Conservation (phyloP, 495 filamentous ascomycete species). For the Mytilinidion resinicola region DNA sequence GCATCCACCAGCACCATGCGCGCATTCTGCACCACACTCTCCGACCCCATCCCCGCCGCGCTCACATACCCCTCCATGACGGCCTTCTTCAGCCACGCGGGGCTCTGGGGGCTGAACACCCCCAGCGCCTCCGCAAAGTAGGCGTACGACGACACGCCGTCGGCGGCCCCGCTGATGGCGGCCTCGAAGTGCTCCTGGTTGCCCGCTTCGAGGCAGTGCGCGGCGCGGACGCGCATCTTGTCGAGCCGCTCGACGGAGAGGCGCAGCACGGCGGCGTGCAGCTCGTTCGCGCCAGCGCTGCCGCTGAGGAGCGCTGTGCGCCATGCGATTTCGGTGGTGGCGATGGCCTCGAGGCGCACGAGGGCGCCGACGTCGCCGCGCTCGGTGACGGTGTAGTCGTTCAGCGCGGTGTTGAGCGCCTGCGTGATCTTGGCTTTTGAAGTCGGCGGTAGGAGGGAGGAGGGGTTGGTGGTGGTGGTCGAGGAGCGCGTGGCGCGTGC, state of each 20-base stretch:
- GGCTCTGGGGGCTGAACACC: constrained; percentile 29
- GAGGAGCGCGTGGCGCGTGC: neutral
- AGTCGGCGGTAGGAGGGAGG: neutral
- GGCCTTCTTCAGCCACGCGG: constrained; percentile 26
- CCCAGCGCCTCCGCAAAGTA: constrained; percentile 28
- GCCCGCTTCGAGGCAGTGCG: constrained; percentile 28
- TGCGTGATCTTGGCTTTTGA: constrained; percentile 18
- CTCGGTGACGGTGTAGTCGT: constrained; percentile 83
- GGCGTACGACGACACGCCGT: constrained; percentile 31
- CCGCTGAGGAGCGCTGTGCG: constrained; percentile 28
- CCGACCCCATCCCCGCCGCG: constrained; percentile 76
- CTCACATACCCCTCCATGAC: constrained; percentile 72
- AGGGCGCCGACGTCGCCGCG: constrained; percentile 85
- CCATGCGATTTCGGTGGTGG: constrained; percentile 43
- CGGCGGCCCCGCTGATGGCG: neutral
- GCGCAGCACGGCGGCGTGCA: constrained; percentile 48
- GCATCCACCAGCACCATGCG: constrained; percentile 57
- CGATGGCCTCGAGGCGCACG: constrained; percentile 70
- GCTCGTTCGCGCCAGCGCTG: constrained; percentile 17
- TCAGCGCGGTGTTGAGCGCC: constrained; percentile 42
- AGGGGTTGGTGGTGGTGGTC: neutral
- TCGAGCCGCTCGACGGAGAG: constrained; percentile 84
- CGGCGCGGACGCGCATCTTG: constrained; percentile 68
- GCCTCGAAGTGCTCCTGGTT: constrained; percentile 5
- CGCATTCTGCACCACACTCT: constrained; percentile 68